A percentile compares a stretch with the other conserved stretches of the same genome.
phyloP scores from a whole-genome alignment of 331 rosid genomes.

The Phaseolus coccineus region DNA sequence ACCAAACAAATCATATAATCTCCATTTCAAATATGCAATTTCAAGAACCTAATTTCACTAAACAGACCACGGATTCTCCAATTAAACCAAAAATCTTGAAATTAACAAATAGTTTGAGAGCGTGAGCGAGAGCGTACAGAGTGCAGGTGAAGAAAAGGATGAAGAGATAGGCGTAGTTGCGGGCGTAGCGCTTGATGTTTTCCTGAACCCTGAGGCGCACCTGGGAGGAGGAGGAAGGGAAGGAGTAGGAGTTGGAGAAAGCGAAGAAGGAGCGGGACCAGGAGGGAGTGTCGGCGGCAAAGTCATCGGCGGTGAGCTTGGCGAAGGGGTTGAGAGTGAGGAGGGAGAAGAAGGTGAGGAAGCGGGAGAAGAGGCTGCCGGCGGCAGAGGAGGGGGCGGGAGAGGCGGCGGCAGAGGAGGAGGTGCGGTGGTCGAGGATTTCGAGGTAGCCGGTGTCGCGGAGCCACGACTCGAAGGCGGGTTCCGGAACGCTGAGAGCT shows the following conservation, averaged over 20 bases:
- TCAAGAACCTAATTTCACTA: not conserved
- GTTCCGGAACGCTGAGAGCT: conserved; percentile 94
- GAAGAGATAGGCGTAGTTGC: conserved; percentile 81
- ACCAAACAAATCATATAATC: too few species aligned
- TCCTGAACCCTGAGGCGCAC: conserved; percentile 90
- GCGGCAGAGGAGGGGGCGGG: conserved; percentile 32
- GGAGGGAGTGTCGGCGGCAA: conserved; percentile 74
- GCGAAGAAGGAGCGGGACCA: conserved; percentile 79
- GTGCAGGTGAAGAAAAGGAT: conserved; percentile 75
- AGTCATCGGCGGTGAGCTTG: conserved; percentile 81
- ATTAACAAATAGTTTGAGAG: not conserved
- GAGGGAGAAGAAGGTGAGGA: conserved; percentile 72
- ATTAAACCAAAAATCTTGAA: not conserved
- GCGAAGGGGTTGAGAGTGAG: conserved; percentile 79
- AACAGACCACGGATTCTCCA: not conserved
- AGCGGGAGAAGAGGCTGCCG: conserved; percentile 55
- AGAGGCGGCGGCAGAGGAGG: conserved; percentile 50
- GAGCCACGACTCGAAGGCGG: conserved; percentile 93
- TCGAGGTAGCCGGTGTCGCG: conserved; percentile 95
- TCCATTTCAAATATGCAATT: not conserved
- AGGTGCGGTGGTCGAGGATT: conserved; percentile 80
- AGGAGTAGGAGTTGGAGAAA: conserved; percentile 66
- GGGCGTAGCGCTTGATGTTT: conserved; percentile 89
- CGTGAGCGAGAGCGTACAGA: conserved; percentile 52
- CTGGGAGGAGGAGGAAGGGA: conserved; percentile 82